phyloP scores from a whole-genome alignment of 768 basidiomycete species.

The Termitomyces sp. region DNA sequence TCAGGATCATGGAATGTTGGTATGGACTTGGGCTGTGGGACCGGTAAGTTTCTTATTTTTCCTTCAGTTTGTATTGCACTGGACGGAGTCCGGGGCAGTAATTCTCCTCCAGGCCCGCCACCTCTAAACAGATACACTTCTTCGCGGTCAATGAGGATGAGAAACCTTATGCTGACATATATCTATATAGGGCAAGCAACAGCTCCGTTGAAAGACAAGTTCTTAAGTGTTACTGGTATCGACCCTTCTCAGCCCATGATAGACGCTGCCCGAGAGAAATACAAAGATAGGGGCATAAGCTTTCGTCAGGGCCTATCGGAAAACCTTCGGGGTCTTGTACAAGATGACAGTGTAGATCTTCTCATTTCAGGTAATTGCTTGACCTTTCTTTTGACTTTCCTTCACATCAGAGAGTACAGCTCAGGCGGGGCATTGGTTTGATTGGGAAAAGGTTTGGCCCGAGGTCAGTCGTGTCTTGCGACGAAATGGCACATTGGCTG shows the following conservation, averaged over 20 bases:
- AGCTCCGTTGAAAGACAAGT: conserved; percentile 42
- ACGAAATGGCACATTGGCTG: conserved; percentile 62
- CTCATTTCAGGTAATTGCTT: conserved; percentile 49
- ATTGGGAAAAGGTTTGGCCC: conserved; percentile 68
- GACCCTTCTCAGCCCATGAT: conserved; percentile 79
- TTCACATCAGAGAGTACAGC: conserved; percentile 33
- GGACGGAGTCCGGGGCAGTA: no score
- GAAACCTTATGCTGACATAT: background rate
- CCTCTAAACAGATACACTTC: background rate
- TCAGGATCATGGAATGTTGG: conserved; percentile 48
- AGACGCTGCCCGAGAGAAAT: conserved; percentile 36
- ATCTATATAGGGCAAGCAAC: conserved; percentile 63
- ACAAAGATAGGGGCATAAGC: conserved; percentile 14
- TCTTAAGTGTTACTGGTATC: conserved; percentile 62
- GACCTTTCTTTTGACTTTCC: background rate
- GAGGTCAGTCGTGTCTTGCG: conserved; percentile 59
- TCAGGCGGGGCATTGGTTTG: conserved; percentile 82
- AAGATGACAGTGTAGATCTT: conserved; percentile 55
- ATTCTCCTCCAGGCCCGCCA: no score
- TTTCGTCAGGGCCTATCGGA: conserved; percentile 47
- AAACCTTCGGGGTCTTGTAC: conserved; percentile 40
- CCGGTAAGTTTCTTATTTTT: conserved; percentile 41
- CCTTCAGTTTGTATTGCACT: background rate
- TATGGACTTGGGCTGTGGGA: conserved; percentile 80
- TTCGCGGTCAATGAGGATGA: background rate